phyloP scores from a whole-genome alignment of 192 early-diverging fungal genomes.

The Coemansia sp. region DNA sequence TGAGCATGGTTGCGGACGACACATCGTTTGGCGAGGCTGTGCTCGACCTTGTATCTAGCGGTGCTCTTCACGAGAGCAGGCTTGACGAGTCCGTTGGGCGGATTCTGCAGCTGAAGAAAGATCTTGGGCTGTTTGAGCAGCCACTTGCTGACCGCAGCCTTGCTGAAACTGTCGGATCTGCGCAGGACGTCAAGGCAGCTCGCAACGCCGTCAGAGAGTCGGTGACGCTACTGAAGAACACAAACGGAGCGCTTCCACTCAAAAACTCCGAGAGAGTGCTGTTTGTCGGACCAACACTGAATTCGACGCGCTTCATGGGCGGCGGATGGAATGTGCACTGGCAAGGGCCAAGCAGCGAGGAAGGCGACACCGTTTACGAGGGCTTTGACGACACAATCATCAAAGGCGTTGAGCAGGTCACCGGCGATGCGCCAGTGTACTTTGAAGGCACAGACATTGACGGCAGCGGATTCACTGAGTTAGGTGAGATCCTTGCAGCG shows the following conservation, averaged over 20 bases:
- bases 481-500: conserved; percentile 29
- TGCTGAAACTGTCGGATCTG: conserved; percentile 47
- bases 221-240: conserved; percentile 61
- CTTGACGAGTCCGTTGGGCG: conserved; percentile 58
- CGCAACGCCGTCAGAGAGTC: conserved; percentile 58
- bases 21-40: conserved; percentile 52
- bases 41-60: conserved; percentile 41
- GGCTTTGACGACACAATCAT: conserved; percentile 35
- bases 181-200: conserved; percentile 55
- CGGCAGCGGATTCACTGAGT: conserved; percentile 51
- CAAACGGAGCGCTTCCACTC: conserved; percentile 53
- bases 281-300: conserved; percentile 61
- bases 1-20: conserved; percentile 66
- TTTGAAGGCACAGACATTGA: conserved; percentile 53
- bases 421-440: conserved; percentile 20
- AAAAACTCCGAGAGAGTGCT: conserved; percentile 47
- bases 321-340: conserved; percentile 68
- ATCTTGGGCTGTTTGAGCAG: conserved; percentile 60
- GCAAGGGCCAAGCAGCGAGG: conserved; percentile 52
- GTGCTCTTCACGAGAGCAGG: conserved; percentile 34
- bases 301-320: conserved; percentile 55
- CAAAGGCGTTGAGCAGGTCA: conserved; percentile 33
- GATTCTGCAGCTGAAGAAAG: conserved; percentile 67
- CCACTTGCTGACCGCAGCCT: conserved; percentile 44
- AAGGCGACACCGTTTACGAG: conserved; percentile 54